phyloP scores from a whole-genome alignment of 225 moss, liverwort and hornwort genomes.

The Anthoceros angustus region DNA sequence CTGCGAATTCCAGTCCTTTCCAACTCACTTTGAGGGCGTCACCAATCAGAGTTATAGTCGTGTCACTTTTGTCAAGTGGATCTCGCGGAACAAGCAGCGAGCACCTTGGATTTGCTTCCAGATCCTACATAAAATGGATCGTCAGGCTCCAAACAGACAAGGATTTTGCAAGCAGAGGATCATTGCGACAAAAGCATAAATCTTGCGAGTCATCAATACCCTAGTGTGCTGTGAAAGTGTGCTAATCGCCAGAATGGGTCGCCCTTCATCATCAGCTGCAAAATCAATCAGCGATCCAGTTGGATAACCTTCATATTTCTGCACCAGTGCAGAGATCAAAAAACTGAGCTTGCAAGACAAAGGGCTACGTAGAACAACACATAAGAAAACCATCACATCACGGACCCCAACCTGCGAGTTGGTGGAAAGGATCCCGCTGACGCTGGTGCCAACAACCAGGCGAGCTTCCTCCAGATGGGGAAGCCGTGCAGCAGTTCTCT shows the following conservation, averaged over 20 bases:
- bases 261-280: slow-evolving; percentile 62
- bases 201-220: slow-evolving; percentile 15
- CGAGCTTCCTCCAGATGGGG: slow-evolving; percentile 70
- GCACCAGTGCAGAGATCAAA: slow-evolving; percentile 13
- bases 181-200: not conserved
- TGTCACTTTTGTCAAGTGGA: slow-evolving; percentile 57
- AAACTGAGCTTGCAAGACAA: not conserved
- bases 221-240: slow-evolving; percentile 70
- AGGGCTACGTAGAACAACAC: not conserved
- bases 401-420: slow-evolving; percentile 48
- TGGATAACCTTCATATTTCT: slow-evolving; percentile 77
- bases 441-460: slow-evolving; percentile 35
- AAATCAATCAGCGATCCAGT: slow-evolving; percentile 68
- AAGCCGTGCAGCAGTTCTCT: slow-evolving; percentile 53
- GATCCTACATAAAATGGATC: slow-evolving; percentile 24
- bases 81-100: slow-evolving; percentile 80
- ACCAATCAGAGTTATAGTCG: slow-evolving; percentile 57
- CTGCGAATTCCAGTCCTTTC: not conserved
- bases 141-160: not conserved
- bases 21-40: slow-evolving; percentile 54
- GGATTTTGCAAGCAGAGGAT: not conserved
- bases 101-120: slow-evolving; percentile 72
- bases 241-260: slow-evolving; percentile 63
- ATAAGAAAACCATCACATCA: not conserved
- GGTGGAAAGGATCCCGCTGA: slow-evolving; percentile 63